Evolutionary conservation across 1,284 basidiomycete genomes (phyloP), one percentile per base, ranked within the genome.

Genomic region (Cutaneotrichosporon mucoides): DNA sequence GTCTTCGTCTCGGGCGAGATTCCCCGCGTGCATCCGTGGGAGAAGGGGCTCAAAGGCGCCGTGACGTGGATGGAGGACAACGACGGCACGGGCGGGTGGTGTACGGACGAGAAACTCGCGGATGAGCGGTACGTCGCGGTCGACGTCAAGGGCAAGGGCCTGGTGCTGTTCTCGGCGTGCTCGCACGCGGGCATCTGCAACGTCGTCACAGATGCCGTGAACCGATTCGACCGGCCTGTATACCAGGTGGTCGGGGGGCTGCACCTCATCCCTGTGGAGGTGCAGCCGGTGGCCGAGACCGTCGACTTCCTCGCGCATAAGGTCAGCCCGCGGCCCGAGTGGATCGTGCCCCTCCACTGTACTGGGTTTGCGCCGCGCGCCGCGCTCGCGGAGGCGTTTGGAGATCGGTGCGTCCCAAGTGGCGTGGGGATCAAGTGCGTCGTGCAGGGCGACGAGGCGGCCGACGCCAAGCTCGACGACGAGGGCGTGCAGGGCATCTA

Each of bases 151-250:
- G 88, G 88, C 15, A 90, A 89, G 71, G 89, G 90, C 0, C 76
- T 91, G 36, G 82, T 91, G 16, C 81, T 92, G 53, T 89, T 92
- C 75, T 90, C 87, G 78, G 86, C 89, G 84, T 90, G 88, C 72
- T 89, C 88, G 5, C 88, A 91, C 75, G 88, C 89, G 4, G 89
- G 88, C 0, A 89, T 91, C 59, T 86, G 89, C 57, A 92, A 92
- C 65, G 88, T 90, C 41, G 79, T 89, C 59, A 85, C 82, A 63
- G 85, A 88, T 66, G 88, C 86, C 0, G 78, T 86, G 5, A 71
- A 72, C 13, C 83, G 73, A 15, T 86, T 90, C 68, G 75, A 80
- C 55, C 79, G 88, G 57, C 89, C 89, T 0, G 80, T 91, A 46
- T 83, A 90, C 71, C 90, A 90, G 85, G 88, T 90, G 55, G 82